These are phyloP conservation scores for Elongisporangium senticosum DNA, from an alignment of 352 stramenopile species.

Conservation along the genomic window DNA sequence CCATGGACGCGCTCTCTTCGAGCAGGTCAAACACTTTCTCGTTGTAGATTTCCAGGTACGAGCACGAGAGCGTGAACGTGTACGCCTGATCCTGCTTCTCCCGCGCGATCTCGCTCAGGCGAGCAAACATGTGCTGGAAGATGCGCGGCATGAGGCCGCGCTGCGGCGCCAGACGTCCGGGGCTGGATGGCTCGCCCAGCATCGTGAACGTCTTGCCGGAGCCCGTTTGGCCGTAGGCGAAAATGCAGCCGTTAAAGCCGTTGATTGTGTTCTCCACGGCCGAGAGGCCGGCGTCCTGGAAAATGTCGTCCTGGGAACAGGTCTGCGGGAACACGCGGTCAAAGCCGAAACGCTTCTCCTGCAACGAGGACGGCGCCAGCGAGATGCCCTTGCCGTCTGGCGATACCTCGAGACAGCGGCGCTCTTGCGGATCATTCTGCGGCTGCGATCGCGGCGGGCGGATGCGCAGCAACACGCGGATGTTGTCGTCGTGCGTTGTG, in stretches of 20 bases:
- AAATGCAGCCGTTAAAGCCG: slow-evolving; percentile 88
- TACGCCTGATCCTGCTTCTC: slow-evolving; percentile 36
- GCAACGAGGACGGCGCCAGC: slow-evolving; percentile 44
- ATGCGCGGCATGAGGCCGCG: slow-evolving; percentile 81
- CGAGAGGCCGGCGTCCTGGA: slow-evolving; percentile 60
- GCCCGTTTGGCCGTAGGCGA: slow-evolving; percentile 86
- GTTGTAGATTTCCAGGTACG: slow-evolving; percentile 91
- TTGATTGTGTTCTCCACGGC: slow-evolving; percentile 80
- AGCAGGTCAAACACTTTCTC: slow-evolving; percentile 87
- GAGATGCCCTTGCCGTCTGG: slow-evolving; percentile 54
- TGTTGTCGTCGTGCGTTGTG: slow-evolving; percentile 40
- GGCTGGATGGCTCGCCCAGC: slow-evolving; percentile 37
- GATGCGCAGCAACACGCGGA: slow-evolving; percentile 71
- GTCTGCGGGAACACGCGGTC: slow-evolving; percentile 73
- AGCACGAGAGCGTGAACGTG: slow-evolving; percentile 67
- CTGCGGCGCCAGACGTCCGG: slow-evolving; percentile 30
- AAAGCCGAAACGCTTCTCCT: slow-evolving; percentile 84
- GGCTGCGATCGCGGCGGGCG: slow-evolving; percentile 26
- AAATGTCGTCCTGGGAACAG: slow-evolving; percentile 75
- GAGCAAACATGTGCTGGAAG: slow-evolving; percentile 75
- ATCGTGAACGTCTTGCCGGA: slow-evolving; percentile 89
- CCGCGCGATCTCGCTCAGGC: slow-evolving; percentile 33
- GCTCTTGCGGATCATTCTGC: slow-evolving; percentile 12
- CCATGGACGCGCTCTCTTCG: slow-evolving; percentile 41
- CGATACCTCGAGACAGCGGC: slow-evolving; percentile 52